These are phyloP conservation scores for Chrysoporthe cubensis DNA, from an alignment of 2,329 filamentous ascomycete genomes.

Conservation along the genomic window DNA sequence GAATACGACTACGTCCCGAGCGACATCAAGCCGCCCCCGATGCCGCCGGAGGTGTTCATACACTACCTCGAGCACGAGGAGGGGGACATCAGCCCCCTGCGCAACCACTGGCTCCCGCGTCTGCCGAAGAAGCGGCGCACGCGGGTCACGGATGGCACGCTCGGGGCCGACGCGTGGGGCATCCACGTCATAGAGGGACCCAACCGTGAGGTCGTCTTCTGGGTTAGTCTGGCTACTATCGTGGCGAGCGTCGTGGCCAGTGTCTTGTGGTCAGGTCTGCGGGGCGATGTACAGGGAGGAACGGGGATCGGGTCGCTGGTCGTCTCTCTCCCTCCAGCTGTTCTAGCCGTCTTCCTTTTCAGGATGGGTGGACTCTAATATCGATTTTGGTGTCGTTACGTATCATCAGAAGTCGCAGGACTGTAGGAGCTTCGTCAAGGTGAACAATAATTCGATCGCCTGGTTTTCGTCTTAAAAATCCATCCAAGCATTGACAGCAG, in stretches of 20 bases:
- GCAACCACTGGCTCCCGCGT: slow-evolving; percentile 34
- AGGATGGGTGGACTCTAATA: neutral
- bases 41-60: slow-evolving; percentile 18
- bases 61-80: slow-evolving; percentile 18
- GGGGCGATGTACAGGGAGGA: slow-evolving; percentile 8
- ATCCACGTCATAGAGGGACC: slow-evolving; percentile 13
- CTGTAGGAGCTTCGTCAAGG: neutral
- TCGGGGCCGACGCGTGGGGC: slow-evolving; percentile 20
- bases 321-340: neutral
- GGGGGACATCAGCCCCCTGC: slow-evolving; percentile 5
- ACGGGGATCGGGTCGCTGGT: neutral
- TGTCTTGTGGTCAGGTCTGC: slow-evolving; percentile 6
- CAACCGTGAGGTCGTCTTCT: slow-evolving; percentile 16
- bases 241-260: slow-evolving; percentile 2
- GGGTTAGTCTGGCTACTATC: neutral
- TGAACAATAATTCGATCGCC: neutral
- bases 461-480: neutral
- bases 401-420: neutral
- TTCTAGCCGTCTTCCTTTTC: slow-evolving; percentile 9
- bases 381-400: neutral
- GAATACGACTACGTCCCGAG: slow-evolving; percentile 13
- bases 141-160: slow-evolving; percentile 30
- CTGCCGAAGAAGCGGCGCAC: slow-evolving; percentile 33
- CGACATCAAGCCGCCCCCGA: slow-evolving; percentile 4
- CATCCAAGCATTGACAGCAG: neutral